A percentile compares a stretch with the other conserved stretches of the same genome.
These are phyloP conservation scores for Pichia norvegensis DNA, from an alignment of 1,139 yeast species.

Conservation along the genomic window DNA sequence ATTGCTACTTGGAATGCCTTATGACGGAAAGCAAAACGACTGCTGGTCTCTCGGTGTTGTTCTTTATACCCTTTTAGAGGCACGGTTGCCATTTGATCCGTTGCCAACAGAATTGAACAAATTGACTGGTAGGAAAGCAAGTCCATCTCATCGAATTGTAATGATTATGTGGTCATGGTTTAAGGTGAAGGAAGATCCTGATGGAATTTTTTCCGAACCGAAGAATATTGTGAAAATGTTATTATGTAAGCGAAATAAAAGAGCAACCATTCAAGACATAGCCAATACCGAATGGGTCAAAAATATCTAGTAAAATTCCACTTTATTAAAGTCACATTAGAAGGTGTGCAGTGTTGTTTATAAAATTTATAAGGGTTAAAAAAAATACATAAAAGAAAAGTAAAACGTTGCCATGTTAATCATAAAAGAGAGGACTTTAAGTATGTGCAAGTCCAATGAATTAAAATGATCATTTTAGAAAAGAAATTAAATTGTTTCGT, in stretches of 20 bases:
- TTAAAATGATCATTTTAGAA: not conserved
- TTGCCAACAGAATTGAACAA: constrained; percentile 33
- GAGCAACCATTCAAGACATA: constrained; percentile 35
- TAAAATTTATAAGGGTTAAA: not conserved
- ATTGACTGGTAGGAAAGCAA: constrained; percentile 37
- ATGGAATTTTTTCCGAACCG: constrained; percentile 29
- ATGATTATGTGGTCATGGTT: constrained; percentile 90
- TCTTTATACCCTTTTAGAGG: constrained; percentile 75
- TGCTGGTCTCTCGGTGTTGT: constrained; percentile 93
- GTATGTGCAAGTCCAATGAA: too few species aligned
- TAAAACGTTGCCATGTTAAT: not conserved
- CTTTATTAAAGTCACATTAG: not conserved
- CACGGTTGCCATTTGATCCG: constrained; percentile 83
- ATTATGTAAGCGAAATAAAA: constrained; percentile 44
- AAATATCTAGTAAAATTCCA: not conserved
- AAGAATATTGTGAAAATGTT: constrained; percentile 47
- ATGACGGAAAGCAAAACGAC: constrained; percentile 85
- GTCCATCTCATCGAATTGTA: constrained; percentile 84
- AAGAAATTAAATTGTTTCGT: constrained; percentile 1
- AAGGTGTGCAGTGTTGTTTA: not conserved
- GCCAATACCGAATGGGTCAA: constrained; percentile 17
- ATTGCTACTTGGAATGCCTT: constrained; percentile 77
- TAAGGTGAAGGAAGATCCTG: constrained; percentile 30
- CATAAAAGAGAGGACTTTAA: not conserved
- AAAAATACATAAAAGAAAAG: not conserved